Percentiles rank a stretch among this genome's conserved stretches.
Evolutionary conservation across 148 eudicot genomes (phyloP).

Genomic region (Cornus kousa): DNA sequence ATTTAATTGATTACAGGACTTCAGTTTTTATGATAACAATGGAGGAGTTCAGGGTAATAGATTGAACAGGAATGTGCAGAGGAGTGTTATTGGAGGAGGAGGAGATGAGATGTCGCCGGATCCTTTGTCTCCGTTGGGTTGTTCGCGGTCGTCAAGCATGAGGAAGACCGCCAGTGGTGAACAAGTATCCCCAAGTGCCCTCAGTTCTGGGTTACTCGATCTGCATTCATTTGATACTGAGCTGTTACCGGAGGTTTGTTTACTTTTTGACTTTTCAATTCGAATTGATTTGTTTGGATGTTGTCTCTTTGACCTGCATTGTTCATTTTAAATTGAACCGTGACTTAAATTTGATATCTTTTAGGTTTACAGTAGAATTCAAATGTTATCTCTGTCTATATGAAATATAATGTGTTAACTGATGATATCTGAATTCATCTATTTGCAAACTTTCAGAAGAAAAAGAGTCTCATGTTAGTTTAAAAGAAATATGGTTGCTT

Average conservation of each 20-base stretch:
- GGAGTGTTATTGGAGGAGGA: conserved; percentile 32
- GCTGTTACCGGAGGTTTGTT: conserved; percentile 61
- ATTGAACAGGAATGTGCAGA: conserved; percentile 36
- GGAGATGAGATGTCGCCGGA: conserved; percentile 36
- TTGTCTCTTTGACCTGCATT: neutral
- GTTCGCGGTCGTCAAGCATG: conserved; percentile 37
- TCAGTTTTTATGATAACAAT: conserved; percentile 35
- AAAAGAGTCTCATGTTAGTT: neutral
- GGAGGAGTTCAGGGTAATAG: conserved; percentile 35
- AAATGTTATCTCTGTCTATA: neutral
- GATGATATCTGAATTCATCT: neutral
- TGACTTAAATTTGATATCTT: neutral
- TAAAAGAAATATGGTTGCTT: neutral
- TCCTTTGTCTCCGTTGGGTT: conserved; percentile 33
- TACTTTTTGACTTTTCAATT: neutral
- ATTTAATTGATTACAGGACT: conserved; percentile 28
- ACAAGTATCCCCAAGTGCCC: conserved; percentile 32
- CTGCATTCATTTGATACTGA: conserved; percentile 61
- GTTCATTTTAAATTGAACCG: neutral
- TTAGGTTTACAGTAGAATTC: neutral
- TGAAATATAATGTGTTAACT: neutral
- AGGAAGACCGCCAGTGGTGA: conserved; percentile 30
- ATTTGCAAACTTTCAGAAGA: too few species aligned
- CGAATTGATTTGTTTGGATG: neutral
- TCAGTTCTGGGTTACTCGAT: conserved; percentile 75